Base-by-base conservation (phyloP, 2,329 filamentous ascomycete species). In the Aureobasidium zeae region DNA sequence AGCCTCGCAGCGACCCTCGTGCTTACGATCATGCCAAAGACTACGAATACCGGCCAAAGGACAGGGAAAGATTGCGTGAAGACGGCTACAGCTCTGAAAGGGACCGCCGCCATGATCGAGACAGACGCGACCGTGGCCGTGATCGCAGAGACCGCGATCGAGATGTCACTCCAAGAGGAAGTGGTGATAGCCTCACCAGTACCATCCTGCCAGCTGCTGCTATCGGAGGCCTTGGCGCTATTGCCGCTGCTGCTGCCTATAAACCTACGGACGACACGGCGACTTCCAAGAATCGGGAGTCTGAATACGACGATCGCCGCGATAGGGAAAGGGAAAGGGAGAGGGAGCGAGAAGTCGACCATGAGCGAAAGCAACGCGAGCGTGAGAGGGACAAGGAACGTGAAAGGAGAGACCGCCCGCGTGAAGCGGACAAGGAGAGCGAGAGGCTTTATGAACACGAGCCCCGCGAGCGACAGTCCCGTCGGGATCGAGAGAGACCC, bases 141-240 rank as follows among this genome's bases (percentile, higher is more conserved):
- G 60, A 56, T 41, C 56, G 55, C 21, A 51, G 45, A 16, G 45
- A 49, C 8, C 52, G 60, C 12, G 61, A 63, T 22, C 55, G 54
- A 24, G 53, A 55, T 9, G 16, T 17, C 50, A 49, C 47, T 53
- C 43, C 48, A 15, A 48, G 45, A 22, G 48, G 43, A 10, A 49
- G 46, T 17, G 33, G 20, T 12, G 36, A 45, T 13, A 50, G 41
- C 20, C 43, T 51, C 13, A 31, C 43, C n/a, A 49, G 30, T 10
- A 34, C 47, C 13, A 41, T 50, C 6, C 34, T 51, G 4, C 49
- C 51, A 10, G 51, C 46, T 37, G 51, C 48, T 2, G 39, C 31
- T n/a, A 45, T 45, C 26, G 51, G 46, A 16, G 39, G 15, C 9
- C 38, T 53, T 22, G 48, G 42, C 15, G 42, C 45, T 35, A 37